Evolutionary conservation across 1,284 basidiomycete species (phyloP), one percentile per base, ranked within the genome.

Genomic region (Moesziomyces globuligerus): DNA sequence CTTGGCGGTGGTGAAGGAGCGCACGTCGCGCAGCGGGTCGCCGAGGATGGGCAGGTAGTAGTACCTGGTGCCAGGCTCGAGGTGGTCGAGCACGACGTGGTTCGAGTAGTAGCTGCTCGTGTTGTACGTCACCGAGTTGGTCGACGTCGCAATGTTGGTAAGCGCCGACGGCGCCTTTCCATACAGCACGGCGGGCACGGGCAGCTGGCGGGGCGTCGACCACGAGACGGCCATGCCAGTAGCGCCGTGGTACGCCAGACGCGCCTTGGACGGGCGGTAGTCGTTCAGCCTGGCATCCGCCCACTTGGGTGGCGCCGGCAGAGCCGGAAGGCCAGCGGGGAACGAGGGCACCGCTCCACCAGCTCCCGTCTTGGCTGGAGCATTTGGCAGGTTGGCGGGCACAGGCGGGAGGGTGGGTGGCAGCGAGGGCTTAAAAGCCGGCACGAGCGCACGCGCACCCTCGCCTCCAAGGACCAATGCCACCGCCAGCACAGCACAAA

Each of bases 21-120:
- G 29, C 28, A 50, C 44, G 15, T 48, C 36, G 9, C n/a, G 34
- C 17, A 48, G 23, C 10, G 43, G 43, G n/a, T 45, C 43, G 32
- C 43, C 43, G 13, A 45, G 43, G 43, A 45, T 45, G 43, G 43
- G 43, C 5, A 45, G 36, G 39, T 62, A 62, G 36, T 57, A 71
- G 47, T 71, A 71, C 50, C 25, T 56, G 20, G 65, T 71, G 41
- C 48, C 49, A 3, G 68, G 56, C 50, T 61, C 34, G 29, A 68
- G 53, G 15, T 34, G 32, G 25, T 48, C 36, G 18, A 71, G 34
- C 4, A 41, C 48, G 18, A 71, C 68, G 11, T 44, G 43, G 48
- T 71, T 68, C 17, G 49, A 42, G 45, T 51, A 71, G n/a, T 66
- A 68, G 20, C 44, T 42, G 17, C 45, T 51, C 13, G 68, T 60